Evolutionary conservation across 768 basidiomycete genomes (phyloP).

Genomic region (Rubroboletus satanas): DNA sequence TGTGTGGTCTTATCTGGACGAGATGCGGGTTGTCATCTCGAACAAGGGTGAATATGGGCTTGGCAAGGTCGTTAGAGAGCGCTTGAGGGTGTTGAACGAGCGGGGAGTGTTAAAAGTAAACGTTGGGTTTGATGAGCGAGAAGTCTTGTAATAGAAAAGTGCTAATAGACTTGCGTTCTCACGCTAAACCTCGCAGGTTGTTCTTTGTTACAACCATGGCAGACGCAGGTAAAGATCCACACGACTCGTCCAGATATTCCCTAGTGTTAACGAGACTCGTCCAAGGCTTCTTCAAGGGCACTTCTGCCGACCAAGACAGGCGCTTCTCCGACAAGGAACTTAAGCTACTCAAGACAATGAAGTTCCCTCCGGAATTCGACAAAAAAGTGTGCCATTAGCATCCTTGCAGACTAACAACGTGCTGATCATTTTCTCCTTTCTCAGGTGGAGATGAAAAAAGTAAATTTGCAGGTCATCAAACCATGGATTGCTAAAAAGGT

Average conservation of each 20-base stretch:
- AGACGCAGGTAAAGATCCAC: constrained; percentile 46
- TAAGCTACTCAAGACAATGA: constrained; percentile 82
- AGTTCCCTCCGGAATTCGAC: constrained; percentile 87
- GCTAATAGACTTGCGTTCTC: constrained; percentile 15
- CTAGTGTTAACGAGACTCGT: constrained; percentile 1
- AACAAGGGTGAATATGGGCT: constrained; percentile 29
- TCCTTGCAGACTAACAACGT: background rate
- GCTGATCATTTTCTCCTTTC: background rate
- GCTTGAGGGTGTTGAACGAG: constrained; percentile 17
- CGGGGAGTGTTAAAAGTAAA: constrained; percentile 28
- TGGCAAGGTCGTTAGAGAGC: constrained; percentile 23
- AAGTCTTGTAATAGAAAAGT: constrained; percentile 20
- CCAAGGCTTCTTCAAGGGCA: constrained; percentile 85
- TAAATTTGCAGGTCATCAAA: constrained; percentile 86
- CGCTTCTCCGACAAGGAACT: constrained; percentile 95
- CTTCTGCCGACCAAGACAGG: constrained; percentile 85
- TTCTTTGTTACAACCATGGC: constrained; percentile 42
- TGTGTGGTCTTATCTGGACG: constrained; percentile 22
- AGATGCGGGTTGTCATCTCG: constrained; percentile 29
- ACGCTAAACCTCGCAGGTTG: constrained; percentile 3
- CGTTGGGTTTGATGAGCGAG: constrained; percentile 32
- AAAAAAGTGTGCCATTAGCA: constrained; percentile 57
- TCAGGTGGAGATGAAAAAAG: constrained; percentile 93
- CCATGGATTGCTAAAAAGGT: constrained; percentile 97
- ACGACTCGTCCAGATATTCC: constrained; percentile 12